Evolutionary conservation across 176 grass and related monocot genomes (phyloP).

Genomic region (Avena insularis): DNA sequence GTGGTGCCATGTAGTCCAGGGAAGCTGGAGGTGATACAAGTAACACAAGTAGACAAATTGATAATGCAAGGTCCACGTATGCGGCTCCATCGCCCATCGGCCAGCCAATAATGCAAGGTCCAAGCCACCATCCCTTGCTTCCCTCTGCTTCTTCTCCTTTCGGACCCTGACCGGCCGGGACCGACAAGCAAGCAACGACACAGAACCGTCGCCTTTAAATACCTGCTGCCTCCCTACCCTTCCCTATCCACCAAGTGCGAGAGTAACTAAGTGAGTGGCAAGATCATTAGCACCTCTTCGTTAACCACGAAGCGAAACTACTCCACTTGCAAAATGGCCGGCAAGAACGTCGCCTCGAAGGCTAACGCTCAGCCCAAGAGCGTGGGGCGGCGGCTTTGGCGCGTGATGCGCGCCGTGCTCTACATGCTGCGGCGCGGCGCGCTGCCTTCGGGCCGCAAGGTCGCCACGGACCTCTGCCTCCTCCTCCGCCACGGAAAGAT

Average conservation of each 20-base stretch:
- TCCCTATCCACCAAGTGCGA: background rate
- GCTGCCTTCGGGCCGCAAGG: conserved; percentile 71
- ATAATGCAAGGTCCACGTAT: too few species aligned
- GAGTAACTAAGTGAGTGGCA: background rate
- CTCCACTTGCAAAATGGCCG: conserved; percentile 31
- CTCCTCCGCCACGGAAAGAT: conserved; percentile 75
- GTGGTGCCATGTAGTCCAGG: too few species aligned
- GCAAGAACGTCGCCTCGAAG: background rate
- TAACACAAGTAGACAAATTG: too few species aligned
- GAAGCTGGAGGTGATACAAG: too few species aligned
- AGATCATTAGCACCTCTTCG: background rate
- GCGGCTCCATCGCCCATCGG: too few species aligned
- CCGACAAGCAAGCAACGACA: background rate
- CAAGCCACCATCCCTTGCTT: background rate
- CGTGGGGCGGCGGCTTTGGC: conserved; percentile 65
- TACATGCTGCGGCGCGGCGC: conserved; percentile 67
- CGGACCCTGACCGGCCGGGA: background rate
- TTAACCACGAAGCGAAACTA: background rate
- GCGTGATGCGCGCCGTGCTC: conserved; percentile 65
- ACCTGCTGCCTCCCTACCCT: background rate
- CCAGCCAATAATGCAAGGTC: background rate
- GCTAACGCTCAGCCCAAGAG: background rate
- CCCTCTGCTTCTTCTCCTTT: background rate
- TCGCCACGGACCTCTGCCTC: conserved; percentile 76
- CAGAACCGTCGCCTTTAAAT: conserved; percentile 37